A percentile compares a stretch with the other conserved stretches of the same genome.
phyloP scores from a whole-genome alignment of 1,284 basidiomycete species.

The Leccinum huronense region DNA sequence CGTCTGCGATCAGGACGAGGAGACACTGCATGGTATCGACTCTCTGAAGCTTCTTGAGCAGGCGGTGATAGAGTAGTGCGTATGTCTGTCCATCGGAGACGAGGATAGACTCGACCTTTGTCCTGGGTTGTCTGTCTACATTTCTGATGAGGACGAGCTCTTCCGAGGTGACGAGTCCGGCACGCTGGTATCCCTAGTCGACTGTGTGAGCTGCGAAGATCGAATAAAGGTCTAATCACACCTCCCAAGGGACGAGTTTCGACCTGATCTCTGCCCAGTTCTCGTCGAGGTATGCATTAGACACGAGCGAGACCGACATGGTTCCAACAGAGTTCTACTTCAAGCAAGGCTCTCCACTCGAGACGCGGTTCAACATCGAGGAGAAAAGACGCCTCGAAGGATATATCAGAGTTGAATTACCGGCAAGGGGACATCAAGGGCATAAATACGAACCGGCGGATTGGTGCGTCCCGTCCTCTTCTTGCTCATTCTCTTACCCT shows the following conservation, averaged over 20 bases:
- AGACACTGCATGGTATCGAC: conserved; percentile 95
- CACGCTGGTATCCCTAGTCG: conserved; percentile 87
- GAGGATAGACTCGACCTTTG: conserved; percentile 72
- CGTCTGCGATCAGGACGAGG: conserved; percentile 88
- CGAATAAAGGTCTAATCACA: conserved; percentile 33
- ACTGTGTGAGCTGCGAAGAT: conserved; percentile 17
- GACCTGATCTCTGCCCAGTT: conserved; percentile 83
- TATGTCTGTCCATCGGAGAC: conserved; percentile 81
- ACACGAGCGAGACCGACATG: conserved; percentile 83
- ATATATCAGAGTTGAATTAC: too few species aligned
- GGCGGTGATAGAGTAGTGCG: conserved; percentile 84
- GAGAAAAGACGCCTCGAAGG: conserved; percentile 52
- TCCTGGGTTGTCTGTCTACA: conserved; percentile 76
- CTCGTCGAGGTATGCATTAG: conserved; percentile 87
- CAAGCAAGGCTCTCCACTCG: conserved; percentile 86
- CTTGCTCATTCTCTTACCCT: too few species aligned
- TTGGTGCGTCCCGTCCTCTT: too few species aligned
- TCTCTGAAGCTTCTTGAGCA: conserved; percentile 90
- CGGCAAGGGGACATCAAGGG: too few species aligned
- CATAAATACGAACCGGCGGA: too few species aligned
- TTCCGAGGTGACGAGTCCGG: conserved; percentile 84
- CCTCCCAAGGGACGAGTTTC: conserved; percentile 97
- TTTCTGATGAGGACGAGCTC: conserved; percentile 91
- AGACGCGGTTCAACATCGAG: conserved; percentile 76
- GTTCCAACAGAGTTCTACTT: conserved; percentile 91